Conservation (phyloP, 192 early-diverging fungal species). For the Coemansia sp. region DNA sequence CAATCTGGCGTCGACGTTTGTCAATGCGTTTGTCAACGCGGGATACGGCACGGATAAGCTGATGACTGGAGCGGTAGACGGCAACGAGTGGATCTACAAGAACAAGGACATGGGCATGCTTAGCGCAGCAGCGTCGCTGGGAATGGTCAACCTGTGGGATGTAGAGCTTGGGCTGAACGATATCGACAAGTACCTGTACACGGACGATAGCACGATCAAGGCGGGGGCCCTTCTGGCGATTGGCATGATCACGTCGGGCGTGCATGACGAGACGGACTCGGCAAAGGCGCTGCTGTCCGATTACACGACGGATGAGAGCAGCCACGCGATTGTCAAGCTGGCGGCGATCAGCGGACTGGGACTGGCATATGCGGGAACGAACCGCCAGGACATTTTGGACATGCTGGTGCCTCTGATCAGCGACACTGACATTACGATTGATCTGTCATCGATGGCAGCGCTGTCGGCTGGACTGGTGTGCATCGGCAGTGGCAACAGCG, state of each 20-base stretch:
- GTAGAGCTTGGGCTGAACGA: slow-evolving; percentile 86
- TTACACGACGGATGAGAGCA: slow-evolving; percentile 67
- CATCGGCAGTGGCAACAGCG: slow-evolving; percentile 87
- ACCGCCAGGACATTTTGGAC: slow-evolving; percentile 82
- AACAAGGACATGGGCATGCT: slow-evolving; percentile 98
- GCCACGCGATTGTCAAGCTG: slow-evolving; percentile 62
- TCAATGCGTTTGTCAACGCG: slow-evolving; percentile 98
- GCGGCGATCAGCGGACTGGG: slow-evolving; percentile 91
- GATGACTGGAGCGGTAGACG: slow-evolving; percentile 64
- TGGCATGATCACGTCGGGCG: slow-evolving; percentile 88
- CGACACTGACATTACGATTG: slow-evolving; percentile 82
- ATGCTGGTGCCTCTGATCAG: slow-evolving; percentile 80
- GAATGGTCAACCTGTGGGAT: slow-evolving; percentile 94
- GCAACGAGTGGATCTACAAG: slow-evolving; percentile 92
- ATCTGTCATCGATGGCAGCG: slow-evolving; percentile 87
- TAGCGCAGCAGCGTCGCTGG: slow-evolving; percentile 93
- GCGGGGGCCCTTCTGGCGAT: slow-evolving; percentile 94
- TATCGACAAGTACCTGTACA: slow-evolving; percentile 96
- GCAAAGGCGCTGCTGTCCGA: slow-evolving; percentile 89
- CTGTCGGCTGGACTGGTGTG: slow-evolving; percentile 91
- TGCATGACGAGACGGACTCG: slow-evolving; percentile 90
- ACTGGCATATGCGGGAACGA: slow-evolving; percentile 92
- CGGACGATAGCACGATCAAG: slow-evolving; percentile 78
- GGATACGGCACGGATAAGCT: slow-evolving; percentile 96
- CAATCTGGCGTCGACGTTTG: slow-evolving; percentile 96